Percentiles rank a stretch among this genome's conserved stretches.
Conservation (phyloP, 257 asterid species). For the Fraxinus quadrangulata region DNA sequence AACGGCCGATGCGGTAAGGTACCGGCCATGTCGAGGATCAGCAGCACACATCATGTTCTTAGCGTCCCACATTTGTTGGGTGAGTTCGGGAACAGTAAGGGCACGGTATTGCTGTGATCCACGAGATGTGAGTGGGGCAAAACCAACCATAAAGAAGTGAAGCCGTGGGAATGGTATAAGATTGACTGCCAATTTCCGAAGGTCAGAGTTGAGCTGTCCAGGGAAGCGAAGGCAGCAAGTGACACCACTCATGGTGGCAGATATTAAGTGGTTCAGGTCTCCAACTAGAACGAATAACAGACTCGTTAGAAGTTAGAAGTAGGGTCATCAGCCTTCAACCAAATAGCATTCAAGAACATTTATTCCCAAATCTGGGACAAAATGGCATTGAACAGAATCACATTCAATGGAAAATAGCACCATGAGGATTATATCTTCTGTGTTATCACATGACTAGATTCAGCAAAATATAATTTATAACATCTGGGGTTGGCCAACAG, state of each 20-base stretch:
- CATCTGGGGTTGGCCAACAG: no score
- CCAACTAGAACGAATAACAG: slow-evolving; percentile 25
- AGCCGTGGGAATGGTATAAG: slow-evolving; percentile 52
- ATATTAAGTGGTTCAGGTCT: slow-evolving; percentile 54
- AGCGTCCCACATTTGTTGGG: slow-evolving; percentile 60
- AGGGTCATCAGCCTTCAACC: not conserved
- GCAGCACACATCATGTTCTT: slow-evolving; percentile 62
- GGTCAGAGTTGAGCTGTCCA: slow-evolving; percentile 53
- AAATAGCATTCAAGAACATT: not conserved
- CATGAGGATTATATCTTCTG: not conserved
- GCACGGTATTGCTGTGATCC: slow-evolving; percentile 57
- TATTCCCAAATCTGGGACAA: not conserved
- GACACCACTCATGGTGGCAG: slow-evolving; percentile 60
- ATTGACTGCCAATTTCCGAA: slow-evolving; percentile 49
- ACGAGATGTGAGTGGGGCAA: slow-evolving; percentile 58
- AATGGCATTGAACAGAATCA: not conserved
- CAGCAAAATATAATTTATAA: not conserved
- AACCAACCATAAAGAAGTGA: slow-evolving; percentile 58
- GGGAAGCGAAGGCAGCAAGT: slow-evolving; percentile 64
- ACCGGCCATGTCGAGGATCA: slow-evolving; percentile 51
- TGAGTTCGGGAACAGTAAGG: slow-evolving; percentile 52
- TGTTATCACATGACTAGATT: not conserved
- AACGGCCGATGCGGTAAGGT: slow-evolving; percentile 53
- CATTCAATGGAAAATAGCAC: not conserved
- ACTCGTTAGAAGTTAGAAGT: not conserved